These are phyloP conservation scores for Flaveria robusta DNA, from an alignment of 129 eudicot genomes.

Conservation along the genomic window DNA sequence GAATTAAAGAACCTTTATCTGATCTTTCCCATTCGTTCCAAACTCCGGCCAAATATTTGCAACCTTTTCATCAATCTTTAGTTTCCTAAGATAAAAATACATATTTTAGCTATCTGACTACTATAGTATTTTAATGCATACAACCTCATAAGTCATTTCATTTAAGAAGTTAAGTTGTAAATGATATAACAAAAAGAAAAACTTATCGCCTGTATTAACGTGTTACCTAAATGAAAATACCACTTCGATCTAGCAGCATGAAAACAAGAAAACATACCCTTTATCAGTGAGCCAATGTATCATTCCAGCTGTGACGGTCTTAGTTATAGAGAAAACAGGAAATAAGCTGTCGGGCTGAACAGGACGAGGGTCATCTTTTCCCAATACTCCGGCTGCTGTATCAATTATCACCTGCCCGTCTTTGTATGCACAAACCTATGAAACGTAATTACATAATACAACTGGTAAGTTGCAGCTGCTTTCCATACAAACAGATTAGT, in stretches of 20 bases:
- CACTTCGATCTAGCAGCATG: neutral
- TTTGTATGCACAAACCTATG: slow-evolving; percentile 90
- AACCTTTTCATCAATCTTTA: neutral
- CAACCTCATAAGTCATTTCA: neutral
- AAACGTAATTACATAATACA: neutral
- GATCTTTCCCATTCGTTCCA: slow-evolving; percentile 6
- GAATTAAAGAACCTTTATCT: neutral
- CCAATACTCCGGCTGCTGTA: slow-evolving; percentile 90
- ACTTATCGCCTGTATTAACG: neutral
- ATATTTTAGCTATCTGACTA: neutral
- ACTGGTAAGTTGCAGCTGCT: neutral
- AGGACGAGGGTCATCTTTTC: slow-evolving; percentile 88
- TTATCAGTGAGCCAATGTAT: slow-evolving; percentile 83
- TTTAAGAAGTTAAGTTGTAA: neutral
- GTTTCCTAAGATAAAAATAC: neutral
- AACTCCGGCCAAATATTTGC: slow-evolving; percentile 6
- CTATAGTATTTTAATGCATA: neutral
- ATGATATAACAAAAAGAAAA: no score
- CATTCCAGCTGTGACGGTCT: slow-evolving; percentile 90
- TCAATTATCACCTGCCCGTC: slow-evolving; percentile 92
- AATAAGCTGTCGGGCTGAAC: slow-evolving; percentile 85
- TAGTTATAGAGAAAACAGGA: slow-evolving; percentile 78
- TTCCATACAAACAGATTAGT: no score
- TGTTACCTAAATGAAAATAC: neutral
- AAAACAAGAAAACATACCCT: slow-evolving; percentile 47